Base-by-base conservation (phyloP, 2,329 filamentous ascomycete species). In the Sporothrix humicola region DNA sequence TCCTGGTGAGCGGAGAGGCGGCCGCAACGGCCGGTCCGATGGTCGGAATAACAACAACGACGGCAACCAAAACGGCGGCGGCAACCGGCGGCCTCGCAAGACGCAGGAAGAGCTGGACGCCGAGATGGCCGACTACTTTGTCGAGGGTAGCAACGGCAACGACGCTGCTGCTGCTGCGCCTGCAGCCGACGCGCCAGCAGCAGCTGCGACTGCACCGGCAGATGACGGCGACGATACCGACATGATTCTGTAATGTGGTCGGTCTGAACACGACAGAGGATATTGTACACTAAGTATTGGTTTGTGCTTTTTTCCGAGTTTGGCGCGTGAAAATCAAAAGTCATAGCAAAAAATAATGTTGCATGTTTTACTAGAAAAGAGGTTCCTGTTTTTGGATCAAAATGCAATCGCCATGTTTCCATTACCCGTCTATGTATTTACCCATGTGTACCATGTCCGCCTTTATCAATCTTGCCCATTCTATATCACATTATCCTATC, bases 121-220 rank as follows among this genome's bases (percentile, higher is more conserved):
- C n/a, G 95, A 98, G 83, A 98, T 98, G 95, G 94, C 91, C 44
- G 93, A 97, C 80, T 98, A 98, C 82, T 98, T 94, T 85, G 90
- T 87, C 44, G 84, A 83, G 37, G 81, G 82, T 52, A 80, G 78
- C 73, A 81, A 78, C 65, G 79, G 82, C 66, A 66, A 68, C 20
- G 72, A 7, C 13, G 59, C 50, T 3, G 65, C 42, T 2, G 13
- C 59, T 20, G 63, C 54, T 3, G 83, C 80, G 31, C 78, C 81
- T 37, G 79, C 79, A 66, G 79, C 79, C 20, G 77, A 80, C 10
- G 77, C 82, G 73, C 79, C 79, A 13, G 76, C 76, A 17, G 76
- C 75, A 37, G 73, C 75, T 17, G 73, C 75, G 26, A 77, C 79
- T 61, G 77, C 79, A 73, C 75, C 79, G 20, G 83, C 81, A 54